phyloP scores from a whole-genome alignment of 257 asterid species.

The Solanum paucissectum region DNA sequence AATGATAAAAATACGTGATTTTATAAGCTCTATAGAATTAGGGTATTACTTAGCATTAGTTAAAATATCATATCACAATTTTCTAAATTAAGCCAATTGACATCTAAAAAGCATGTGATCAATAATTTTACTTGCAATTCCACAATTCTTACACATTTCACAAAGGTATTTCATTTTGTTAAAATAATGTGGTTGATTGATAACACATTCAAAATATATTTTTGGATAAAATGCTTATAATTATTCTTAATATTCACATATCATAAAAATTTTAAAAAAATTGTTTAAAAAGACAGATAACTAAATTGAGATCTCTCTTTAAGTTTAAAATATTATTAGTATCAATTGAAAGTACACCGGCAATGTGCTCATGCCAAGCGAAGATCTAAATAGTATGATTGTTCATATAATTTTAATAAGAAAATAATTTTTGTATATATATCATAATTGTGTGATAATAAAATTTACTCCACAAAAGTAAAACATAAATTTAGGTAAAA shows the following conservation, averaged over 20 bases:
- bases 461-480: not conserved
- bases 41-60: not conserved
- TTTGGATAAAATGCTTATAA: not conserved
- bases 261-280: too few species aligned
- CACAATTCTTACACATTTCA: too few species aligned
- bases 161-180: too few species aligned
- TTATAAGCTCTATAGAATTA: not conserved
- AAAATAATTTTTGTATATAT: too few species aligned
- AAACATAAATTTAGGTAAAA: not conserved
- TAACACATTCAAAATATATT: not conserved
- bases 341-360: not conserved
- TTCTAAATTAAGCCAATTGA: not conserved
- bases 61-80: not conserved
- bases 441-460: not conserved
- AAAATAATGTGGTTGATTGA: rapidly evolving
- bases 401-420: not conserved
- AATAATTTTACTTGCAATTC: too few species aligned
- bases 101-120: too few species aligned
- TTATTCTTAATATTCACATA: not conserved
- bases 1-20: too few species aligned
- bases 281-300: not conserved
- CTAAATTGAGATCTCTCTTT: not conserved
- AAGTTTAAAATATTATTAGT: too few species aligned
- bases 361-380: not conserved
- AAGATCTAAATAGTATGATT: not conserved